Percentiles rank a stretch among this genome's conserved stretches.
Conservation (phyloP, 306 rosid genomes). For the Prunus fruticosa region DNA sequence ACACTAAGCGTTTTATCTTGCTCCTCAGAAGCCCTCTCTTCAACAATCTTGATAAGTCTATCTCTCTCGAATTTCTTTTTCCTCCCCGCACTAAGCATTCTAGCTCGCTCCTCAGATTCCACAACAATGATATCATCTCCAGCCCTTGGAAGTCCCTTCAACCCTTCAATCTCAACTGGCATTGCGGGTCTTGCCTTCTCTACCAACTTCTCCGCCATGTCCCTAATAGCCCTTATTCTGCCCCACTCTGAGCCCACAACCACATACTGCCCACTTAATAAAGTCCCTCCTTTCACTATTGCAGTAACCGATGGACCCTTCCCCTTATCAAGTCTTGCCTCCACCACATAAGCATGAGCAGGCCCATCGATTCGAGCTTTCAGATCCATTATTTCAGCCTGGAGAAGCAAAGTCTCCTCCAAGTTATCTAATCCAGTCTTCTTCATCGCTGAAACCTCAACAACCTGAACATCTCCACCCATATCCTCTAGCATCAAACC, state of each 20-base stretch:
- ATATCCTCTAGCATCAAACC: slow-evolving; percentile 91
- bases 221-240: slow-evolving; percentile 84
- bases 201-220: slow-evolving; percentile 54
- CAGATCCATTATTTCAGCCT: slow-evolving; percentile 95
- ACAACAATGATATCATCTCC: slow-evolving; percentile 93
- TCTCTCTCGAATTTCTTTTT: slow-evolving; percentile 72
- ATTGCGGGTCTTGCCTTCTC: slow-evolving; percentile 83
- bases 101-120: slow-evolving; percentile 90
- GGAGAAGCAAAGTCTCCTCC: slow-evolving; percentile 86
- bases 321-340: slow-evolving; percentile 94
- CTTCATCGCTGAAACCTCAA: slow-evolving; percentile 72
- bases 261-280: slow-evolving; percentile 72
- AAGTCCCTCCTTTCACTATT: slow-evolving; percentile 93
- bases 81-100: slow-evolving; percentile 92
- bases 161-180: slow-evolving; percentile 96
- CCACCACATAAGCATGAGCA: slow-evolving; percentile 99
- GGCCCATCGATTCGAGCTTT: slow-evolving; percentile 90
- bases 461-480: slow-evolving; percentile 96
- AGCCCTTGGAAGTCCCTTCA: slow-evolving; percentile 87
- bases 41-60: slow-evolving; percentile 55
- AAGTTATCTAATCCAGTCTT: slow-evolving; percentile 80
- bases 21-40: slow-evolving; percentile 64
- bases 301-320: slow-evolving; percentile 89
- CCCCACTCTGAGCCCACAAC: slow-evolving; percentile 96
- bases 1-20: slow-evolving; percentile 90